These are phyloP conservation scores for Yarrowia sp. DNA, from an alignment of 805 yeast species.

Conservation along the genomic window DNA sequence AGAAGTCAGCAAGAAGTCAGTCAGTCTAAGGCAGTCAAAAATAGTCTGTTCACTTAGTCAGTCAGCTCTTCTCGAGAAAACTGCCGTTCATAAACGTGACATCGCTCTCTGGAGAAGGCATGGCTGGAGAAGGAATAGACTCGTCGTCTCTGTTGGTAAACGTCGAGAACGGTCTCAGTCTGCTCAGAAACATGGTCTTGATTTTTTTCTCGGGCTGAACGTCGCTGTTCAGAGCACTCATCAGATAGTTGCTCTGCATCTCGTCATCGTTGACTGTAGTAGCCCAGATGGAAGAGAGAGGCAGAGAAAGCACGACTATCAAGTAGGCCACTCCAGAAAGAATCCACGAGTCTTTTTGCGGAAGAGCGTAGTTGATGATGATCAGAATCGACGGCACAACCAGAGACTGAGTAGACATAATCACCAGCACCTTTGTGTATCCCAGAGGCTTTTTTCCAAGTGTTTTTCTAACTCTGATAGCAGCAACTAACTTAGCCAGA, in stretches of 20 bases:
- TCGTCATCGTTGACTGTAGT: neutral
- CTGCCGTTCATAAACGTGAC: neutral
- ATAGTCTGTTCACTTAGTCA: no score
- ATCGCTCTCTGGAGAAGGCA: conserved; percentile 12
- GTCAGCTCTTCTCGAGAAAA: no score
- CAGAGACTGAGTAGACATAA: conserved; percentile 81
- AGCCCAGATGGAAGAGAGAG: conserved; percentile 89
- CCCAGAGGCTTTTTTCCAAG: conserved; percentile 83
- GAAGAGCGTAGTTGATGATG: conserved; percentile 51
- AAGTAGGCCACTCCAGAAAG: conserved; percentile 56
- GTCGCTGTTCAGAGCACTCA: neutral
- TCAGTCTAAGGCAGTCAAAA: no score
- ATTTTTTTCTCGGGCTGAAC: neutral
- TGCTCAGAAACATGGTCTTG: neutral
- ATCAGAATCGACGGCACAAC: conserved; percentile 71
- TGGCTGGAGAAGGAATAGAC: neutral
- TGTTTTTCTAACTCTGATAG: conserved; percentile 67
- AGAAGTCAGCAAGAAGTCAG: no score
- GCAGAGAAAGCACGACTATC: conserved; percentile 68
- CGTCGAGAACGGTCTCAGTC: conserved; percentile 14
- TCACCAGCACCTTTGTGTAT: conserved; percentile 72
- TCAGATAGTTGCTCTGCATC: neutral
- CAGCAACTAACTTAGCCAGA: conserved; percentile 60
- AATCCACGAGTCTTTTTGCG: conserved; percentile 40
- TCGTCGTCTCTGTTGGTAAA: neutral